phyloP scores from a whole-genome alignment of 768 basidiomycete species.

The Leccinum arenicola region DNA sequence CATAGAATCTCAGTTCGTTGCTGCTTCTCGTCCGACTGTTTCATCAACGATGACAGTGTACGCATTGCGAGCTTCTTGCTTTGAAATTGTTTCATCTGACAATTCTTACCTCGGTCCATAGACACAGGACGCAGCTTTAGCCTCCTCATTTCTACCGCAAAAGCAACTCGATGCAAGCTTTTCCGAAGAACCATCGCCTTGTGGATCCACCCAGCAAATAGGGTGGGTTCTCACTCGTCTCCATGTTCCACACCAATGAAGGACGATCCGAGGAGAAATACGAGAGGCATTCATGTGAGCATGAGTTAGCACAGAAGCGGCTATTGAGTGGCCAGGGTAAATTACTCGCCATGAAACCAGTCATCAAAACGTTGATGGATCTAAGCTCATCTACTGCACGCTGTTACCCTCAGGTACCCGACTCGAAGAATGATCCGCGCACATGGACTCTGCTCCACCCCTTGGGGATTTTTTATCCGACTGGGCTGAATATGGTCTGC shows the following conservation, averaged over 20 bases:
- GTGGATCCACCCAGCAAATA: neutral
- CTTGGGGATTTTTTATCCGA: neutral
- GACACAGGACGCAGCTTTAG: neutral
- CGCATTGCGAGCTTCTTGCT: neutral
- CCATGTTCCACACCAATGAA: neutral
- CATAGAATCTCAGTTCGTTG: neutral
- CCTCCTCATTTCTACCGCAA: neutral
- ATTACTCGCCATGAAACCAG: neutral
- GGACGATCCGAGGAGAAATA: neutral
- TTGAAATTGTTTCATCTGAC: neutral
- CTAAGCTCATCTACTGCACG: neutral
- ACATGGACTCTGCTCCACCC: neutral
- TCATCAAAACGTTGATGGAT: neutral
- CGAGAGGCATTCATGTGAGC: neutral
- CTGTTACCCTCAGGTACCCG: neutral
- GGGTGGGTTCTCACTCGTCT: neutral
- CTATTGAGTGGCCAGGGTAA: neutral
- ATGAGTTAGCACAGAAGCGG: neutral
- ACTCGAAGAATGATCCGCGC: neutral
- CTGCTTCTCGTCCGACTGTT: neutral
- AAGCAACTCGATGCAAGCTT: neutral
- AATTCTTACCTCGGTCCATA: neutral
- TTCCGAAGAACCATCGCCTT: neutral
- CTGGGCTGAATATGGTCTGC: neutral
- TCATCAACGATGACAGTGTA: neutral